Percentiles rank a stretch among this genome's conserved stretches.
phyloP scores from a whole-genome alignment of 2,329 filamentous ascomycete genomes.

The Microcyclospora tardicrescens region DNA sequence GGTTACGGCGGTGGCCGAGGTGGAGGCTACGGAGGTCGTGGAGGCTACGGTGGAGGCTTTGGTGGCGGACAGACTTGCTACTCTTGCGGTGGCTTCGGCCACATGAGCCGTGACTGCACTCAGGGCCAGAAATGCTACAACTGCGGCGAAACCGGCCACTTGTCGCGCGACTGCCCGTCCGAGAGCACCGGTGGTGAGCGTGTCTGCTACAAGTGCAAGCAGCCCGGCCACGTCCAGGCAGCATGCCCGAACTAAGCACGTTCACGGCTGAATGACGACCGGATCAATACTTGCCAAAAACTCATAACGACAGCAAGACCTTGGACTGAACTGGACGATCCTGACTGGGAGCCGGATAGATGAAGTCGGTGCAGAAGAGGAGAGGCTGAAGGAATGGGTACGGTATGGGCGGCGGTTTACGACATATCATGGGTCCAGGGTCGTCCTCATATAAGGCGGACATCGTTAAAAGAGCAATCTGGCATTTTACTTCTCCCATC shows the following conservation, averaged over 20 bases:
- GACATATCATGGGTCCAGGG: too few species aligned
- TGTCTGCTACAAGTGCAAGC: slow-evolving; percentile 90
- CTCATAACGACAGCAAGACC: slow-evolving; percentile 16
- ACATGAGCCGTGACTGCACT: slow-evolving; percentile 82
- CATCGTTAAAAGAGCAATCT: too few species aligned
- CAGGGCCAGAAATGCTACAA: slow-evolving; percentile 99
- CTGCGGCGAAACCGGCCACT: slow-evolving; percentile 89
- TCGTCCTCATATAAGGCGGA: too few species aligned
- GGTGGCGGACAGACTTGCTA: slow-evolving; percentile 74
- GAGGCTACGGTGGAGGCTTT: slow-evolving; percentile 34
- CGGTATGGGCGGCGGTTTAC: too few species aligned
- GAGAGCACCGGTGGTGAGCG: slow-evolving; percentile 72
- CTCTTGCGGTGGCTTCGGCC: slow-evolving; percentile 91
- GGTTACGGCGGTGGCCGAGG: slow-evolving; percentile 34
- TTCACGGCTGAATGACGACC: slow-evolving; percentile 9
- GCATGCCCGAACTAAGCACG: slow-evolving; percentile 67
- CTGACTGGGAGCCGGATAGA: slow-evolving; percentile 15
- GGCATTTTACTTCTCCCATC: too few species aligned
- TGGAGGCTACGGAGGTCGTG: slow-evolving; percentile 33
- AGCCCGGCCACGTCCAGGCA: slow-evolving; percentile 81
- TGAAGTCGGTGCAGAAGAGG: slow-evolving; percentile 10
- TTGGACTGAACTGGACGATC: slow-evolving; percentile 18
- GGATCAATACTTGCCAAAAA: slow-evolving; percentile 8
- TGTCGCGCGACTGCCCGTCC: slow-evolving; percentile 91
- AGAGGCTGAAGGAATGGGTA: slow-evolving; percentile 1